Evolutionary conservation across 2,329 filamentous ascomycete genomes (phyloP).

Genomic region (Monilinia fructigena): DNA sequence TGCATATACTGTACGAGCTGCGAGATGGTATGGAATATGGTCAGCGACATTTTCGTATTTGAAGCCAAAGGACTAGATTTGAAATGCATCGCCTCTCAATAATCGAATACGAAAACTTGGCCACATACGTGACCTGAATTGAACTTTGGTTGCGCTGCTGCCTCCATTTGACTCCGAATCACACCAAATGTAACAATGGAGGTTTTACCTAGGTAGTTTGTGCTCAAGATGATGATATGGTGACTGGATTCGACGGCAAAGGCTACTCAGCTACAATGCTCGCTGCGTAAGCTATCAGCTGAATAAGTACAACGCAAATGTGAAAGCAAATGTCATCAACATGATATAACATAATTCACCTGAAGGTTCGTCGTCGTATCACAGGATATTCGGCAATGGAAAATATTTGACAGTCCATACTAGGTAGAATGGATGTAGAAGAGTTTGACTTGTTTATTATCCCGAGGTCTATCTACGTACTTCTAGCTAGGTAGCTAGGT

Average conservation of each 20-base stretch:
- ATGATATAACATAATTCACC: not conserved
- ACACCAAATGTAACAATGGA: too few relatives aligned
- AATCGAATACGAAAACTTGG: not conserved
- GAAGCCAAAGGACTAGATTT: too few relatives aligned
- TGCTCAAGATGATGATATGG: not conserved
- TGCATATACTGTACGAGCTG: not conserved
- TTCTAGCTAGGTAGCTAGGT: too few relatives aligned
- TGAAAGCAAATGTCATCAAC: not conserved
- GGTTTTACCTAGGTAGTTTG: not conserved
- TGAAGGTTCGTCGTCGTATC: not conserved
- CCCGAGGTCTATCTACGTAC: too few relatives aligned
- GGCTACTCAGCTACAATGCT: not conserved
- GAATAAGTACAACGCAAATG: not conserved
- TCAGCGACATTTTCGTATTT: constrained; percentile 2
- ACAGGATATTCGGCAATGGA: not conserved
- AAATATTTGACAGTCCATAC: not conserved
- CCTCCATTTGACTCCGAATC: not conserved
- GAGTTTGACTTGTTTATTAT: too few relatives aligned
- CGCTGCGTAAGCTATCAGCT: not conserved
- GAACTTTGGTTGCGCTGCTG: not conserved
- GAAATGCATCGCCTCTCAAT: not conserved
- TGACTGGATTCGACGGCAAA: not conserved
- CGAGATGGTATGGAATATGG: not conserved
- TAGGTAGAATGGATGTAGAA: not conserved
- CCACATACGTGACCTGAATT: not conserved